Evolutionary conservation across 2,329 filamentous ascomycete species (phyloP), one percentile per base, ranked within the genome.

Genomic region (Fusarium scirpi): DNA sequence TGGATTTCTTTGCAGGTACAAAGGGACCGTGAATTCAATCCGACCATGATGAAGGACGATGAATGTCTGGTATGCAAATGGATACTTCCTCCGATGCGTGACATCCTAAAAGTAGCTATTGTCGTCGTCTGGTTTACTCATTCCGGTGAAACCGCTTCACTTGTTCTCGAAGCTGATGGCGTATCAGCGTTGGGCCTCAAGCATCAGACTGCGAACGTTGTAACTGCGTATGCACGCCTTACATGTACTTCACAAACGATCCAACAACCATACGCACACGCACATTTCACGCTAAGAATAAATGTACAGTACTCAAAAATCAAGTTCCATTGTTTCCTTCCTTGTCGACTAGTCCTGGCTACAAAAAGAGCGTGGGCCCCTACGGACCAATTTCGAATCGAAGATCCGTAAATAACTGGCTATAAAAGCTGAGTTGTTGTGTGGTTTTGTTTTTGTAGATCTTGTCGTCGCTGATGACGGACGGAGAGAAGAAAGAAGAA

Each of bases 341-440:
- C 67, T 53, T 53, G 65, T 65, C 49, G 55, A 63, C 67, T 65
- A 72, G 57, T 69, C 69, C 70, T 67, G 72, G 63, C 64, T 64
- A 74, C 56, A 69, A 70, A 70, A 74, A 63, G 73, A 76, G 69
- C 64, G 73, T 76, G 64, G 61, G 69, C 62, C 71, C 62, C 67
- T 65, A 62, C 57, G 41, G 29, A 62, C 64, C 54, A 65, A 61
- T 58, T 55, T 64, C 56, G 62, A 65, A 55, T 62, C 41, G 43
- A 58, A 57, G 53, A 41, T 57, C 59, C 57, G 32, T 65, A 56
- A 24, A 59, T 62, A 58, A 47, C 65, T 67, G 63, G 57, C 51
- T 52, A 43, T 32, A 20, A 34, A 45, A 54, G 45, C 51, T 51
- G 61, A 62, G 58, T 51, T 46, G 22, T 51, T 46, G 27, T 16